Conservation (phyloP, 2,329 filamentous ascomycete species). For the Elsinoe arachidis region DNA sequence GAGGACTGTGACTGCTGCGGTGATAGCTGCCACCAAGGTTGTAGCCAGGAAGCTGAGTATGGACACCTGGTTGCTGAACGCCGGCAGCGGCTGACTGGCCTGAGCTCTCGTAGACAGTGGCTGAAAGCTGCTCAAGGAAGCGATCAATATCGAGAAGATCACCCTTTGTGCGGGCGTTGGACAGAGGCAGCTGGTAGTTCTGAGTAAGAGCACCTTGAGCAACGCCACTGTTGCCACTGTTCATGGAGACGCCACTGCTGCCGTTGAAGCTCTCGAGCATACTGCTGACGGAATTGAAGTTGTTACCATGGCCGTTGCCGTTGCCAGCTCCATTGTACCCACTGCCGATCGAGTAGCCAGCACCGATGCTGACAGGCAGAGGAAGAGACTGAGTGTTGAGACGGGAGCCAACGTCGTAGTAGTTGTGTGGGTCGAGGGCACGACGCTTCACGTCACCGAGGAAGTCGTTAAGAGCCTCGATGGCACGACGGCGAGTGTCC, state of each 20-base stretch:
- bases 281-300: slow-evolving; percentile 22
- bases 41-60: slow-evolving; percentile 41
- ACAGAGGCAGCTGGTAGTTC: slow-evolving; percentile 78
- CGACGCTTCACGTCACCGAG: slow-evolving; percentile 88
- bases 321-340: slow-evolving; percentile 26
- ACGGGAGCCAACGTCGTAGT: slow-evolving; percentile 81
- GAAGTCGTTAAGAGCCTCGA: slow-evolving; percentile 85
- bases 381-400: slow-evolving; percentile 60
- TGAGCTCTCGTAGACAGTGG: slow-evolving; percentile 88
- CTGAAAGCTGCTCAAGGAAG: slow-evolving; percentile 91
- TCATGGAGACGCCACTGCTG: slow-evolving; percentile 14
- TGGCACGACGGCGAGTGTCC: slow-evolving; percentile 68
- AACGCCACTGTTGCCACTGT: slow-evolving; percentile 38
- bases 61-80: slow-evolving; percentile 63
- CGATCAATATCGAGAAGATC: slow-evolving; percentile 91
- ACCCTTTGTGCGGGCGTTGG: slow-evolving; percentile 82
- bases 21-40: slow-evolving; percentile 46
- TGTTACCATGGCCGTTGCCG: slow-evolving; percentile 22
- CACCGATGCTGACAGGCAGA: slow-evolving; percentile 27
- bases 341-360: slow-evolving; percentile 32
- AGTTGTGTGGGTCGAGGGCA: slow-evolving; percentile 81
- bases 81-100: slow-evolving; percentile 65
- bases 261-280: slow-evolving; percentile 27
- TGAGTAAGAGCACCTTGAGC: slow-evolving; percentile 50
- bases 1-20: slow-evolving; percentile 52